Percentiles rank a stretch among this genome's conserved stretches.
Conservation (phyloP, 2,329 filamentous ascomycete species). For the Tothia fuscella region DNA sequence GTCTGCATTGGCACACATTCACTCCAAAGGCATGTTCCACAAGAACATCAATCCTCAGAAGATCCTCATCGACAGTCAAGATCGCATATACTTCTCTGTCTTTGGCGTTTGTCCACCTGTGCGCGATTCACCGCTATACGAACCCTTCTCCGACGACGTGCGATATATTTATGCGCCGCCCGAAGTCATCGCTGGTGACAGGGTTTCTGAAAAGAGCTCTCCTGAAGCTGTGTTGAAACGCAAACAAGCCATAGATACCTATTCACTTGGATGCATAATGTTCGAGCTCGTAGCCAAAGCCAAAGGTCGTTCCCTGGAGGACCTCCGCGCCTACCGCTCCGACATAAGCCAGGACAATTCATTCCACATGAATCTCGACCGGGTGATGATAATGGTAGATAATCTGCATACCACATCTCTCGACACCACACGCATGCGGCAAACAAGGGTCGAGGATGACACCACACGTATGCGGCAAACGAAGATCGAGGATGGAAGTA, state of each 20-base stretch:
- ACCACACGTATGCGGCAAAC: background rate
- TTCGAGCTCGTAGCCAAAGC: slow-evolving; percentile 27
- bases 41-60: slow-evolving; percentile 27
- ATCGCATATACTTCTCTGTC: slow-evolving; percentile 23
- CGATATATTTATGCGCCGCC: slow-evolving; percentile 27
- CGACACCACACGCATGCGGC: too few relatives aligned
- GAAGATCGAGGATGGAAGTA: background rate
- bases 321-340: slow-evolving; percentile 24
- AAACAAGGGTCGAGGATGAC: background rate
- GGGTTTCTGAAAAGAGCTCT: slow-evolving; percentile 3
- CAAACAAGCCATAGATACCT: slow-evolving; percentile 24
- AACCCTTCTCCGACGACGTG: slow-evolving; percentile 15
- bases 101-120: slow-evolving; percentile 23
- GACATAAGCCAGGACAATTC: slow-evolving; percentile 22
- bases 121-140: slow-evolving; percentile 20
- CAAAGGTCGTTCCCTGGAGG: slow-evolving; percentile 23
- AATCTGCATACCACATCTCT: background rate
- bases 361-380: slow-evolving; percentile 28
- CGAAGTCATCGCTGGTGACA: slow-evolving; percentile 24
- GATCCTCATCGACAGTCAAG: slow-evolving; percentile 17
- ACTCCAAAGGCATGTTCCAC: slow-evolving; percentile 24
- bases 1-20: slow-evolving; percentile 26
- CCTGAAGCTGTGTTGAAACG: too few relatives aligned
- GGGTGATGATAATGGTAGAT: slow-evolving; percentile 14
- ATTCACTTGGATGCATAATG: slow-evolving; percentile 29